Evolutionary conservation across 495 filamentous ascomycete species (phyloP), one percentile per base, ranked within the genome.

Genomic region (Pseudevernia furfuracea): DNA sequence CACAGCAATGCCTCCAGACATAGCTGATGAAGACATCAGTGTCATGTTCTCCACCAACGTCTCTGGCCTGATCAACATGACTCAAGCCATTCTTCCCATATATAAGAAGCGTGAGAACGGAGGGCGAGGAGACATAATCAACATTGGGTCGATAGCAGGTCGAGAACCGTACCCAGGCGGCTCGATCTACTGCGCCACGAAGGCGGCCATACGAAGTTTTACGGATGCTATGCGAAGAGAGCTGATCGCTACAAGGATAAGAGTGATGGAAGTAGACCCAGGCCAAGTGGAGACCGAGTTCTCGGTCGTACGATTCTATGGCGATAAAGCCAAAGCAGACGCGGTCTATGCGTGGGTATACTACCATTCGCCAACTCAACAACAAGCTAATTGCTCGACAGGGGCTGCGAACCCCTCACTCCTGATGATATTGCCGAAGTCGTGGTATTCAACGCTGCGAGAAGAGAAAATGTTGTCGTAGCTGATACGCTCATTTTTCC

Each of bases 221-320:
- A 95, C 94, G 1, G 92, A 97, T 59, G 81, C 89, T 21, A 75
- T 98, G 69, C 82, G 94, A 69, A 90, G 87, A 78, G 94, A 98
- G 80, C 81, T 96, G 56, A 87, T 98, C 67, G 82, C 88, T 34
- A 89, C 91, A 8, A 80, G 92, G 53, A 93, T 98, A 58, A 77
- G 94, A 30, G 81, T 98, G 58, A 93, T 97, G 64, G 92, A 94
- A 78, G 80, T 98, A 65, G 94, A 97, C 71, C 94, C 94, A 10
- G 94, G 94, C 48, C 94, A 97, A 77, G 94, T 98, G 57, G 92
- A 97, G 82, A 98, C 90, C 84, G 92, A 98, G 75, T 98, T 98
- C 76, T 95, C 90, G 2, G 80, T 97, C 44, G 92, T 98, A 52
- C 84, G 94, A 55, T 98, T 94, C 72, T 85, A 91, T 65, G 94